Percentiles rank a stretch among this genome's conserved stretches.
Conservation (phyloP, 1,284 basidiomycete species). For the Rhodotorula mucilaginosa region DNA sequence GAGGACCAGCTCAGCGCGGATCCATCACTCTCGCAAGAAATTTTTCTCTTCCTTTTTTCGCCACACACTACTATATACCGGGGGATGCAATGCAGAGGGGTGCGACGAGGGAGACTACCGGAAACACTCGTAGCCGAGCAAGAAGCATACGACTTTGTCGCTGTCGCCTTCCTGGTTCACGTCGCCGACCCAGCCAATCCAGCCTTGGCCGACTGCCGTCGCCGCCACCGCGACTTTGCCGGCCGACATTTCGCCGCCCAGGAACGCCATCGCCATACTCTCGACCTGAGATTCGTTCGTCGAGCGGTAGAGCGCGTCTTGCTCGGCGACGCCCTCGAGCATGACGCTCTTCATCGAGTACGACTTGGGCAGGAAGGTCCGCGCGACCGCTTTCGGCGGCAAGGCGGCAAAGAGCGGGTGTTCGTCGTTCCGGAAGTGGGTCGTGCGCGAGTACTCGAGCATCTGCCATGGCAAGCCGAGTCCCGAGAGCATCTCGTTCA, state of each 20-base stretch:
- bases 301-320: conserved; percentile 5
- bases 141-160: neutral
- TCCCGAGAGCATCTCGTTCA: neutral
- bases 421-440: conserved; percentile 1
- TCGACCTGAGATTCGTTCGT: neutral
- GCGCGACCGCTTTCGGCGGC: neutral
- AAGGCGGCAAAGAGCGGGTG: conserved; percentile 4
- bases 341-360: conserved; percentile 9
- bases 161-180: conserved; percentile 10
- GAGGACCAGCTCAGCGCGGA: too few relatives aligned
- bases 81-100: neutral
- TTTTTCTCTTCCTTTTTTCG: too few relatives aligned
- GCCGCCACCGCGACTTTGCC: conserved; percentile 7
- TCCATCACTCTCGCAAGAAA: too few relatives aligned
- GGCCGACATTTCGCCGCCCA: neutral
- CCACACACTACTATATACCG: too few relatives aligned
- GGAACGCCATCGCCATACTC: neutral
- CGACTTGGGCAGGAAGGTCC: neutral
- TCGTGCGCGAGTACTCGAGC: conserved; percentile 7
- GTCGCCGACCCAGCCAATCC: conserved; percentile 7
- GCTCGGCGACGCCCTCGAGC: neutral
- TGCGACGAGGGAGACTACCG: neutral
- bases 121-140: conserved; percentile 3
- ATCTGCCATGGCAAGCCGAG: conserved; percentile 1
- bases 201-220: conserved; percentile 7